Percentiles rank a stretch among this genome's conserved stretches.
Evolutionary conservation across 441 rosid genomes (phyloP).

Genomic region (Omphalea diandra): DNA sequence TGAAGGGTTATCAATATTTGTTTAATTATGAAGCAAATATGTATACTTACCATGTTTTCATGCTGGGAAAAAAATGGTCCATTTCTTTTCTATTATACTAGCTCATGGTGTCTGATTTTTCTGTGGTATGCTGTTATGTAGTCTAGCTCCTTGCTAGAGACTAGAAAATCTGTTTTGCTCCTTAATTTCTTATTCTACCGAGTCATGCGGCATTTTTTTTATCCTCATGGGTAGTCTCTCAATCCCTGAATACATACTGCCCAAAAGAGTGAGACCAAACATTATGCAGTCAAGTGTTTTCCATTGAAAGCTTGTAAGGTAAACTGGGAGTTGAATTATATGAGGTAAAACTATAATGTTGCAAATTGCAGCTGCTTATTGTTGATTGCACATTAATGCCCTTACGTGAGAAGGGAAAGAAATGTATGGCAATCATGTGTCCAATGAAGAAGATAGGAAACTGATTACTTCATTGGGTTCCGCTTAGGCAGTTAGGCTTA

Average conservation of each 20-base stretch:
- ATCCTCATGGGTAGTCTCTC: not conserved
- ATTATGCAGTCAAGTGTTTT: too few species aligned
- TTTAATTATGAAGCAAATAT: constrained; percentile 17
- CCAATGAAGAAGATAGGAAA: not conserved
- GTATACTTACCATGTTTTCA: constrained; percentile 15
- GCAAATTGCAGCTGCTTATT: not conserved
- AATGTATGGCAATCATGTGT: not conserved
- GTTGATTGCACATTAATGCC: too few species aligned
- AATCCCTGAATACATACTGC: not conserved
- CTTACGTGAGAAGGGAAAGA: not conserved
- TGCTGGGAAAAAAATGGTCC: not conserved
- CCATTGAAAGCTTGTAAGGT: too few species aligned
- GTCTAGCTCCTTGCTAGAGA: not conserved
- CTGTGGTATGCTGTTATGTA: not conserved
- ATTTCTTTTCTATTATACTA: not conserved
- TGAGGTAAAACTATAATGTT: too few species aligned
- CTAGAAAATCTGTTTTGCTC: not conserved
- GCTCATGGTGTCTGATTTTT: not conserved
- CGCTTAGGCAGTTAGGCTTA: not conserved
- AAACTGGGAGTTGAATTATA: too few species aligned
- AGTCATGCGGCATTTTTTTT: not conserved
- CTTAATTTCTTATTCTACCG: not conserved
- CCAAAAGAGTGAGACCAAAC: too few species aligned
- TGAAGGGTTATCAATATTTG: constrained; percentile 24
- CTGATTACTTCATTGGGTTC: not conserved